phyloP scores from a whole-genome alignment of 768 basidiomycete genomes.

The Tephrocybe sp. region DNA sequence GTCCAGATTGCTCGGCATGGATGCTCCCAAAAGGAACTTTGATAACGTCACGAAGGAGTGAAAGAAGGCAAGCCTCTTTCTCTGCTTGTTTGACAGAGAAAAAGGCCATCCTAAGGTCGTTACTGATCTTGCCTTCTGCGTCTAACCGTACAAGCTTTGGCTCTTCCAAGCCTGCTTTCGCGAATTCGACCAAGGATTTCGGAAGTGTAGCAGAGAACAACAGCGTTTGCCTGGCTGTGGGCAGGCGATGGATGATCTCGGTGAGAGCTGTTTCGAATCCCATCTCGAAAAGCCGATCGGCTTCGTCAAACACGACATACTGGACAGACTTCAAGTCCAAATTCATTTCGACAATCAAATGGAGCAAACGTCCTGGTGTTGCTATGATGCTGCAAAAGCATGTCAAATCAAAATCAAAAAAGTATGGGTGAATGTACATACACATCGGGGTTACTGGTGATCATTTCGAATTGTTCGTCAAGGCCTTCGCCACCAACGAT shows the following conservation, averaged over 20 bases:
- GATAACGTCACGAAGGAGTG: conserved; percentile 85
- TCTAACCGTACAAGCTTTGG: conserved; percentile 97
- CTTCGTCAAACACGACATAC: conserved; percentile 96
- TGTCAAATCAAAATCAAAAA: conserved; percentile 12
- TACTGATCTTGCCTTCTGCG: conserved; percentile 92
- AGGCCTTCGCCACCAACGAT: conserved; percentile 94
- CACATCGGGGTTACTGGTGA: conserved; percentile 94
- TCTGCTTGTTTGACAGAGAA: conserved; percentile 89
- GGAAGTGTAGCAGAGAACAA: conserved; percentile 97
- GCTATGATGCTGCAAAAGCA: conserved; percentile 76
- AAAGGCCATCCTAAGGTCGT: conserved; percentile 92
- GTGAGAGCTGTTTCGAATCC: conserved; percentile 91
- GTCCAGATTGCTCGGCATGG: conserved; percentile 25
- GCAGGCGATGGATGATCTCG: conserved; percentile 89
- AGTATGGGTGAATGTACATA: conserved; percentile 40
- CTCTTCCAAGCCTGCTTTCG: conserved; percentile 92
- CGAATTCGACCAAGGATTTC: conserved; percentile 94
- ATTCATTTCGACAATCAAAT: conserved; percentile 96
- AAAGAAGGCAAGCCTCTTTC: conserved; percentile 88
- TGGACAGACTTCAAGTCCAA: conserved; percentile 84
- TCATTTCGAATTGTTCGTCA: conserved; percentile 96
- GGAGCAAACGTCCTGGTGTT: conserved; percentile 96
- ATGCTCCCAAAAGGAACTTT: conserved; percentile 61
- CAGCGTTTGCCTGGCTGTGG: conserved; percentile 83
- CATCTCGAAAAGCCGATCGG: conserved; percentile 97